These are phyloP conservation scores for Xylariaceae sp. DNA, from an alignment of 2,329 filamentous ascomycete species.

Conservation along the genomic window DNA sequence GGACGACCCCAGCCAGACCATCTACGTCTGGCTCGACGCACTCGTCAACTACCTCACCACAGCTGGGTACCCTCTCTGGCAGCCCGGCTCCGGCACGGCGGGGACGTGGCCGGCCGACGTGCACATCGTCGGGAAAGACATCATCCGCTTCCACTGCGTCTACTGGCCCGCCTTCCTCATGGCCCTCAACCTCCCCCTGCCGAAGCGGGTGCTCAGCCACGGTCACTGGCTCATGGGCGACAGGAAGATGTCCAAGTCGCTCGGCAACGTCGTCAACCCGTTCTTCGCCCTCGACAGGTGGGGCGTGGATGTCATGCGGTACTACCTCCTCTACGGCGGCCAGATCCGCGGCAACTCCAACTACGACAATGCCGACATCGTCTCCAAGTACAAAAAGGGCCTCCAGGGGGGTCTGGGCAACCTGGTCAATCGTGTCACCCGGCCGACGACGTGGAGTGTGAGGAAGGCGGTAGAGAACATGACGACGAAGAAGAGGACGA, in stretches of 20 bases:
- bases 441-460: constrained; percentile 64
- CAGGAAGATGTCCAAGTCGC: constrained; percentile 94
- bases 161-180: constrained; percentile 98
- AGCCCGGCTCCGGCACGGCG: constrained; percentile 55
- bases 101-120: constrained; percentile 85
- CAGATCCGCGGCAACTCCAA: constrained; percentile 72
- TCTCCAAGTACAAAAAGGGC: constrained; percentile 71
- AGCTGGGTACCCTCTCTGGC: constrained; percentile 73
- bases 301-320: constrained; percentile 81
- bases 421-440: constrained; percentile 63
- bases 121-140: constrained; percentile 94
- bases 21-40: constrained; percentile 98
- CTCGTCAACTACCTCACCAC: constrained; percentile 90
- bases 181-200: constrained; percentile 73
- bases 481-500: constrained; percentile 2
- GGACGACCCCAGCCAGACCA: constrained; percentile 76
- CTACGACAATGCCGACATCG: constrained; percentile 76
- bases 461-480: constrained; percentile 47
- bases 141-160: constrained; percentile 90
- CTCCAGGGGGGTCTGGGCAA: constrained; percentile 78
- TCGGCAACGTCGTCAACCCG: constrained; percentile 91
- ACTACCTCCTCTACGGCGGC: constrained; percentile 78
- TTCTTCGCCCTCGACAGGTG: constrained; percentile 87
- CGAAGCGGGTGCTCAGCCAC: constrained; percentile 77
- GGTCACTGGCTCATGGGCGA: constrained; percentile 92